Evolutionary conservation across 2,329 filamentous ascomycete species (phyloP), one percentile per base, ranked within the genome.

Genomic region (Neofusicoccum cordaticola): DNA sequence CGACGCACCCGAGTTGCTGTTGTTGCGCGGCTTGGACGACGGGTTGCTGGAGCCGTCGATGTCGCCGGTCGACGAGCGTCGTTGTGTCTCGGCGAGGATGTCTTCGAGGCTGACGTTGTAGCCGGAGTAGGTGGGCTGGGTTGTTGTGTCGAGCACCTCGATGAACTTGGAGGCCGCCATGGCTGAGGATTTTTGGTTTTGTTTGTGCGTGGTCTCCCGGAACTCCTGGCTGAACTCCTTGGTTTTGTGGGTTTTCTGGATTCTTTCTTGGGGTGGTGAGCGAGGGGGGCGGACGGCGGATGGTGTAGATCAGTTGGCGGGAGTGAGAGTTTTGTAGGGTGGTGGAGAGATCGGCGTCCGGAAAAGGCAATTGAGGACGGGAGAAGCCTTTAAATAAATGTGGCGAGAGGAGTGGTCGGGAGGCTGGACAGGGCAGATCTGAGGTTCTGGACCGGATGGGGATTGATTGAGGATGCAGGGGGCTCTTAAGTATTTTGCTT

Each of bases 31-130:
- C 19, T 53, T 63, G 61, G 27, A 17, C 7, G 48, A 45, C 6
- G 22, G 37, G 39, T 15, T 42, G 60, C 27, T 62, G 47, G 45
- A 41, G 35, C 19, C 61, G 48, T 27, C 39, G 12, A 62, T 15
- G 50, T 63, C 61, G 51, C 51, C 56, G 48, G 51, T 56, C 4
- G 51, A 56, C 12, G 70, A 69, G 60, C 73, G 74, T 66, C 74
- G 74, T 13, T 70, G 67, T 57, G 75, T 75, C 64, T 78, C 75
- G 47, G 74, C 74, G 31, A 78, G 72, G 19, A 78, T 75, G 67
- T 78, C 75, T 41, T 78, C 74, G 19, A 78, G 69, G 12, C 72
- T 76, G 67, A 78, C 75, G 63, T 78, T 78, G 50, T 78, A 74
- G 22, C 71, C 74, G 19, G 63, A 39, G 67, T 74, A 75, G 44